Evolutionary conservation across 179 eudicot species (phyloP), one percentile per base, ranked within the genome.

Genomic region (Patellifolia procumbens): DNA sequence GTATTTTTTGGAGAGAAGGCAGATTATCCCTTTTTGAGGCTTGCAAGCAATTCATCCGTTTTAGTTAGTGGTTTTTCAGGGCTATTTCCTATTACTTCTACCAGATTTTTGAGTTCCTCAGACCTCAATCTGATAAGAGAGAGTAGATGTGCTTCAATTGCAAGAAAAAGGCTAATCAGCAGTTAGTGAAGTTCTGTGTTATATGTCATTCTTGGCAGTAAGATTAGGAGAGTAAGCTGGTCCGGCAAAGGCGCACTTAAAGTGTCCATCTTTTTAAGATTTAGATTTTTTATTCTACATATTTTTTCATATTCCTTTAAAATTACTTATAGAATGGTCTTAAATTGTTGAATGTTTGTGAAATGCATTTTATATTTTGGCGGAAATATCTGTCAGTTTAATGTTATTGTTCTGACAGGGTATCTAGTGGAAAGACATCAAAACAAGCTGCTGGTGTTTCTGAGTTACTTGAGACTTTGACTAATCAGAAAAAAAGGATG

Each of bases 361-460:
- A 67, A 67, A 26, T 43, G 35, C 53, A 24, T 7, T 24, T 7
- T 24, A n/a, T 7, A 2, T 22, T 55, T 35, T 7, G 34, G 61
- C 13, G 22, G 3, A 15, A 31, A 12, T 13, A 3, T n/a, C 19
- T 26, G n/a, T 73, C 51, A 17, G 10, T 43, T 74, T 28, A 31
- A 49, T 70, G 45, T 71, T 28, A 43, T 45, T 43, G 69, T 7
- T 74, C 39, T 85, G 78, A 46, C 88, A 90, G 96, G 94, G 78
- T 87, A 70, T 85, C 86, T 35, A 81, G 78, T 71, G 68, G 42
- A 59, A 88, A 86, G 76, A 62, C 83, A 26, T 71, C 79, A 68
- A 85, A 78, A 78, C 85, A 77, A 73, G 75, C 51, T 39, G 74
- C 78, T 82, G 84, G 80, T 83, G 74, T 29, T 78, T 65, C 74